Percentiles rank a stretch among this genome's conserved stretches.
Conservation (phyloP, 164 flowering plant genomes). For the Hamamelis virginiana region DNA sequence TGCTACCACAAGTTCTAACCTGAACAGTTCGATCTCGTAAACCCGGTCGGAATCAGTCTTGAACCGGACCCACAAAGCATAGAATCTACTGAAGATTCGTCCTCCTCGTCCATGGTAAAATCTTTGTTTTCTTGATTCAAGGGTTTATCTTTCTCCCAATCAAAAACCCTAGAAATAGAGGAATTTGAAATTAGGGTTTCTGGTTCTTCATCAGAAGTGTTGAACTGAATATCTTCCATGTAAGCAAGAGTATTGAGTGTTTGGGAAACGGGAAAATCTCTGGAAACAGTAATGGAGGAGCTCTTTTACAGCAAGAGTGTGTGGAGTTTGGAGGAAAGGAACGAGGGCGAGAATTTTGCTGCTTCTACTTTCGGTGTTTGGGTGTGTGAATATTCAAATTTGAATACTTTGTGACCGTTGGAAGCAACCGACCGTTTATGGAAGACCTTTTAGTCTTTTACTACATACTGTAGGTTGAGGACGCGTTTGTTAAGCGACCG, state of each 20-base stretch:
- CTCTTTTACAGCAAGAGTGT: constrained; percentile 10
- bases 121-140: constrained; percentile 15
- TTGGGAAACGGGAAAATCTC: constrained; percentile 5
- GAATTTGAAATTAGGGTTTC: constrained; percentile 29
- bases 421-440: constrained; percentile 19
- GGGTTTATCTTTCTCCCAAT: constrained; percentile 28
- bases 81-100: constrained; percentile 34
- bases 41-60: constrained; percentile 52
- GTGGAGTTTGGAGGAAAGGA: not conserved
- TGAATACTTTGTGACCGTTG: constrained; percentile 38
- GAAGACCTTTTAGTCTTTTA: not conserved
- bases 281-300: not conserved
- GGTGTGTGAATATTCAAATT: constrained; percentile 21
- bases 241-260: not conserved
- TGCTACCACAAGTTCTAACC: constrained; percentile 32
- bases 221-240: constrained; percentile 34
- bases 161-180: constrained; percentile 25
- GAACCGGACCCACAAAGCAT: constrained; percentile 64
- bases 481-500: too few relatives aligned
- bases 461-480: too few relatives aligned
- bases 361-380: constrained; percentile 3
- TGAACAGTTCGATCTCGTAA: constrained; percentile 30
- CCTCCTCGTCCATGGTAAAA: constrained; percentile 27
- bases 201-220: constrained; percentile 10
- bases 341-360: not conserved